A percentile compares a stretch with the other conserved stretches of the same genome.
phyloP scores from a whole-genome alignment of 768 basidiomycete species.

The Boletus speciosus region DNA sequence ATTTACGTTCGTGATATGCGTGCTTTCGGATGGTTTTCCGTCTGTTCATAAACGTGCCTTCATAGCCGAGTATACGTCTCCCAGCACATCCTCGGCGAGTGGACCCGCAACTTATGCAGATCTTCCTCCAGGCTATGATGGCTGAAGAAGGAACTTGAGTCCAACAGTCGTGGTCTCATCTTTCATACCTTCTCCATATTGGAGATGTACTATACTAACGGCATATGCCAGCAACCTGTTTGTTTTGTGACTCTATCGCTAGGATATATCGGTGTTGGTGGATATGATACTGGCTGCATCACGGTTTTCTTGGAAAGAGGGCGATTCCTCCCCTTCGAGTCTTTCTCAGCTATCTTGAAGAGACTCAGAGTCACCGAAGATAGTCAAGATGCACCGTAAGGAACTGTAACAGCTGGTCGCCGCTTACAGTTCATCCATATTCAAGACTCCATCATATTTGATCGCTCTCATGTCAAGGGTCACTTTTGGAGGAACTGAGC shows the following conservation, averaged over 20 bases:
- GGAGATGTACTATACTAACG: not conserved
- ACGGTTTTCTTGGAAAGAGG: not conserved
- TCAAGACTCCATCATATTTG: too few species aligned
- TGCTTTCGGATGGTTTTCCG: not conserved
- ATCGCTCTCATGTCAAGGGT: too few species aligned
- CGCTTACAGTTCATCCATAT: not conserved
- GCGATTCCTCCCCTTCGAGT: not conserved
- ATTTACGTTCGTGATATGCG: slow-evolving; percentile 26
- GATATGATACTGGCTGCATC: not conserved
- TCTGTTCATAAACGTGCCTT: not conserved
- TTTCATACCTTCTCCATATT: not conserved
- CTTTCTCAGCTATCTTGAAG: not conserved
- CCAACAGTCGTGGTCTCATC: not conserved
- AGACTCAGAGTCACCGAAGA: too few species aligned
- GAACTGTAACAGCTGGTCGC: not conserved
- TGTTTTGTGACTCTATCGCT: not conserved
- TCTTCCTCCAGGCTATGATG: slow-evolving; percentile 30
- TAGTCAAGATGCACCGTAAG: not conserved
- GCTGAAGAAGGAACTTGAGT: slow-evolving; percentile 10
- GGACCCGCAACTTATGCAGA: slow-evolving; percentile 20
- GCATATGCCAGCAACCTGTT: not conserved
- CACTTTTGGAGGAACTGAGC: too few species aligned
- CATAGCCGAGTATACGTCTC: slow-evolving; percentile 30
- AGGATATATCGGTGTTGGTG: not conserved
- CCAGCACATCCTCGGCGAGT: slow-evolving; percentile 16